These are phyloP conservation scores for Coprinellus micaceus DNA, from an alignment of 768 basidiomycete species.

Conservation along the genomic window DNA sequence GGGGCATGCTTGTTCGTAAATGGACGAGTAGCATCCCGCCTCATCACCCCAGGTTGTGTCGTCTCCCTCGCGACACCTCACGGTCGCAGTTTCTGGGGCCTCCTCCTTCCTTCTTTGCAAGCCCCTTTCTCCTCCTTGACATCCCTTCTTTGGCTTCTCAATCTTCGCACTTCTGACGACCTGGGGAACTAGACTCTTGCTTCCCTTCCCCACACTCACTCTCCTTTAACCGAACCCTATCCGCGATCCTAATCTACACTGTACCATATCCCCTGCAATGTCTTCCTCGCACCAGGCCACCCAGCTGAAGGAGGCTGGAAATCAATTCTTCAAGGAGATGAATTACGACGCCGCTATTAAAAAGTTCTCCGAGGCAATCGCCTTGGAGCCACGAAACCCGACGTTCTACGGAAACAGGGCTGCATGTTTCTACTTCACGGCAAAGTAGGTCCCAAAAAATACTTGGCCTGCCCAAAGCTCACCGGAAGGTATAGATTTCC, in stretches of 20 bases:
- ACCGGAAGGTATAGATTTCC: not conserved
- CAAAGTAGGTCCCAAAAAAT: slow-evolving; percentile 18
- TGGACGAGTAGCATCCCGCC: not conserved
- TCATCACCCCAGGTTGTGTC: not conserved
- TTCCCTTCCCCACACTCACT: not conserved
- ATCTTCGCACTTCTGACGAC: not conserved
- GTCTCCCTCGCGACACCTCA: not conserved
- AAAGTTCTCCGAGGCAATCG: slow-evolving; percentile 34
- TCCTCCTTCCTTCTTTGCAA: not conserved
- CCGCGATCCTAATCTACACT: not conserved
- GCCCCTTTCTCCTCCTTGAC: not conserved
- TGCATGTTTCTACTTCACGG: slow-evolving; percentile 26
- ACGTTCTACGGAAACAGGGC: slow-evolving; percentile 37
- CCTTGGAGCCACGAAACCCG: slow-evolving; percentile 27
- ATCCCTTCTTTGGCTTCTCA: not conserved
- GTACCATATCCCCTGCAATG: not conserved
- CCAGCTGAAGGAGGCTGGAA: slow-evolving; percentile 33
- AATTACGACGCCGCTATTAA: slow-evolving; percentile 23
- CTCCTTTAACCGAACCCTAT: not conserved
- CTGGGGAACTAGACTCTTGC: not conserved
- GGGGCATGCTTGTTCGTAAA: not conserved
- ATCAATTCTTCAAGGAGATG: slow-evolving; percentile 27
- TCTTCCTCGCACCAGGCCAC: not conserved
- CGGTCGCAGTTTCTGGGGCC: not conserved
- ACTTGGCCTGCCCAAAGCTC: not conserved